phyloP scores from a whole-genome alignment of 257 asterid species.

The Vinca minor region DNA sequence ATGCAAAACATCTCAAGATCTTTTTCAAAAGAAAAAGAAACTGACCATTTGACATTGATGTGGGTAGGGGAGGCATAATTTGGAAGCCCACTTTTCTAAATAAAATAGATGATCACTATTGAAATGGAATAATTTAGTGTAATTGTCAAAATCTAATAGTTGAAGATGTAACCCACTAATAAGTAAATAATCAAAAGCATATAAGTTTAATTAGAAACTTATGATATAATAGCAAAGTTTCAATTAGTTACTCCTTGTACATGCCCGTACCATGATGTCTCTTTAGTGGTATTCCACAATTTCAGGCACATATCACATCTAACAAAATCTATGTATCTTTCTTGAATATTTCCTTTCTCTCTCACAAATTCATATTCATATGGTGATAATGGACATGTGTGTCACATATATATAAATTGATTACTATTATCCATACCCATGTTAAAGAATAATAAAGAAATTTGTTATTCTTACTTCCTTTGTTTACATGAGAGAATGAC shows the following conservation, averaged over 20 bases:
- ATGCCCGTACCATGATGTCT: conserved; percentile 10
- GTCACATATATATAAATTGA: conserved; percentile 3
- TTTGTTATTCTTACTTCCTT: conserved; percentile 1
- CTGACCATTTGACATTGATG: conserved; percentile 7
- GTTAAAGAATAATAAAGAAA: too few species aligned
- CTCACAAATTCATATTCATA: background rate
- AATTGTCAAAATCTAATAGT: background rate
- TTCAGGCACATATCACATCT: conserved; percentile 7
- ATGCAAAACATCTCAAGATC: too few species aligned
- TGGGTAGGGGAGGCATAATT: background rate
- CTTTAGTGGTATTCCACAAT: conserved; percentile 13
- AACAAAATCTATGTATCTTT: background rate
- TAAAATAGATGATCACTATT: background rate
- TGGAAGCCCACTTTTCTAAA: background rate
- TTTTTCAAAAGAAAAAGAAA: background rate
- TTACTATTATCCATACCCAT: background rate
- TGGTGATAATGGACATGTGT: background rate
- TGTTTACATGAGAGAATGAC: conserved; percentile 11
- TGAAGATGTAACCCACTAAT: conserved; percentile 7
- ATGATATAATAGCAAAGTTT: conserved; percentile 6
- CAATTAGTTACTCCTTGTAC: conserved; percentile 10
- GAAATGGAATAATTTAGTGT: conserved; percentile 1
- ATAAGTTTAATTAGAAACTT: background rate
- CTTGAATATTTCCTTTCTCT: conserved; percentile 5
- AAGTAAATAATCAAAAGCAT: background rate